A percentile compares a stretch with the other conserved stretches of the same genome.
Conservation (phyloP, 2,329 filamentous ascomycete genomes). For the Botryotinia calthae region DNA sequence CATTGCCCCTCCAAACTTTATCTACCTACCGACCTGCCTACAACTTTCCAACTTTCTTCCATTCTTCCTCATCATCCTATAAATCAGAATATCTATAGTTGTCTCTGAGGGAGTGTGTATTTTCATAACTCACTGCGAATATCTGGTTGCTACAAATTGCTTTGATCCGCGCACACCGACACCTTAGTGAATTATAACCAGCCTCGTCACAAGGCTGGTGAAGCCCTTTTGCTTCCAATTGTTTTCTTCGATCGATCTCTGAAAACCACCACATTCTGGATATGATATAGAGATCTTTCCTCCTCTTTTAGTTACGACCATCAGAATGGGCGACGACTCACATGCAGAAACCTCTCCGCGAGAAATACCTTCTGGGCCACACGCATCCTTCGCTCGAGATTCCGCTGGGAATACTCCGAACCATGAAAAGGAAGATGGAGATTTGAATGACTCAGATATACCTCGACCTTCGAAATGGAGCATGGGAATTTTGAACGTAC, state of each 20-base stretch:
- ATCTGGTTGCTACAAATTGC: background rate
- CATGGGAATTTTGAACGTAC: constrained; percentile 82
- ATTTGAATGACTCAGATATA: constrained; percentile 19
- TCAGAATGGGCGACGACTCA: constrained; percentile 4
- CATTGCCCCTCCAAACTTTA: background rate
- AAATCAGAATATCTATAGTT: background rate
- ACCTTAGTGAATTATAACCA: background rate
- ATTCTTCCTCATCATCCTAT: background rate
- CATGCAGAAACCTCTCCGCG: background rate
- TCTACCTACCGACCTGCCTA: background rate
- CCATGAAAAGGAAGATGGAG: constrained; percentile 14
- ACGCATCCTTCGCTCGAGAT: constrained; percentile 32
- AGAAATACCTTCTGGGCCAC: constrained; percentile 14
- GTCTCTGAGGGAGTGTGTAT: background rate
- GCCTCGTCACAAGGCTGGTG: constrained; percentile 8
- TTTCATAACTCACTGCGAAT: background rate
- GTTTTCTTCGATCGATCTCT: background rate
- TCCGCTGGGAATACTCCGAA: constrained; percentile 20
- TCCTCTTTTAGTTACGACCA: background rate
- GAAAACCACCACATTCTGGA: background rate
- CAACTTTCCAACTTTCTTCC: background rate
- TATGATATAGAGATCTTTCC: constrained; percentile 1
- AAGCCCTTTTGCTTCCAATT: background rate
- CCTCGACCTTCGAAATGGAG: constrained; percentile 48
- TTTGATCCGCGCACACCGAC: background rate